Conservation (phyloP, 768 basidiomycete species). For the Macrocybe gigantea region DNA sequence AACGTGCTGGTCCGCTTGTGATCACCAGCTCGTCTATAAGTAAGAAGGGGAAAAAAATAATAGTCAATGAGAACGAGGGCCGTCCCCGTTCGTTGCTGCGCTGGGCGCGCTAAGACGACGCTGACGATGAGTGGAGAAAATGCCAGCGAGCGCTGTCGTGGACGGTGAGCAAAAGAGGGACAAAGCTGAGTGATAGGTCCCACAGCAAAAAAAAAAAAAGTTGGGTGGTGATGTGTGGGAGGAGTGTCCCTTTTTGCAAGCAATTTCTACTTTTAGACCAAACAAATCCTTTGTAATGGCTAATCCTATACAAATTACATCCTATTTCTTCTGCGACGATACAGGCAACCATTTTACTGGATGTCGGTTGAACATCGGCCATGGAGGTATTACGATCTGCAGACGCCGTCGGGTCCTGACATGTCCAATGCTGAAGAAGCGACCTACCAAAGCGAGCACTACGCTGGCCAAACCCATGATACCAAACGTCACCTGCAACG, state of each 20-base stretch:
- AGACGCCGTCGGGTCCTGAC: background rate
- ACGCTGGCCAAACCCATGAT: constrained; percentile 35
- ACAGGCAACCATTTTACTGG: constrained; percentile 56
- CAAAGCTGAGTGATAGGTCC: no score
- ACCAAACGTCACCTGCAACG: constrained; percentile 46
- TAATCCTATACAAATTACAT: constrained; percentile 1
- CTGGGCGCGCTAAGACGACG: constrained; percentile 1
- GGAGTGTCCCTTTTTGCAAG: no score
- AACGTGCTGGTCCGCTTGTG: background rate
- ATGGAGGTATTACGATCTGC: constrained; percentile 62
- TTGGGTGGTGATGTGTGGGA: background rate
- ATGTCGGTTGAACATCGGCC: constrained; percentile 60
- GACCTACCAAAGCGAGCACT: constrained; percentile 38
- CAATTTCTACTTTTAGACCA: background rate
- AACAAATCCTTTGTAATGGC: constrained; percentile 9
- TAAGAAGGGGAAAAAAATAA: background rate
- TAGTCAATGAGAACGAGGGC: background rate
- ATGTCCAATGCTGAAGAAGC: background rate
- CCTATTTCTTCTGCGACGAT: constrained; percentile 2
- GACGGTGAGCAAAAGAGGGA: background rate
- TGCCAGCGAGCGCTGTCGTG: background rate
- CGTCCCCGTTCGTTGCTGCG: background rate
- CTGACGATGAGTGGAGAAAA: background rate
- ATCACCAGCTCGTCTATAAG: background rate
- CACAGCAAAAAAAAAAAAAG: background rate